Evolutionary conservation across 495 filamentous ascomycete species (phyloP).

Genomic region (Bacidia rubella): DNA sequence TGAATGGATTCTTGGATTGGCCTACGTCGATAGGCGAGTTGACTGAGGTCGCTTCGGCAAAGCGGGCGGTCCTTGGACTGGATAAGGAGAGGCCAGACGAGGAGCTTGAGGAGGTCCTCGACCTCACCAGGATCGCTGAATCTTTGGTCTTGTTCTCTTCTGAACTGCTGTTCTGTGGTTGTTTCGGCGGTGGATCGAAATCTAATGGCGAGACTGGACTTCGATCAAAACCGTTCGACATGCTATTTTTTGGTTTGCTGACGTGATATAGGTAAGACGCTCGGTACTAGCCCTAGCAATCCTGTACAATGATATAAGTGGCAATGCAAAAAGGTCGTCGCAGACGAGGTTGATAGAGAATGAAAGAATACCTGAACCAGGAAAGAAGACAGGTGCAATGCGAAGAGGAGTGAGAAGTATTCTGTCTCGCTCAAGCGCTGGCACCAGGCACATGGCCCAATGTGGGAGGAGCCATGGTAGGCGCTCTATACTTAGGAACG

Average conservation of each 20-base stretch:
- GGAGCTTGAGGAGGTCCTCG: constrained; percentile 31
- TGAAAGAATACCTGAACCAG: constrained; percentile 7
- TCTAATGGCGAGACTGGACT: constrained; percentile 10
- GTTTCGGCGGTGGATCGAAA: neutral
- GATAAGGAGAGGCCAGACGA: constrained; percentile 43
- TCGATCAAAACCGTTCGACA: constrained; percentile 13
- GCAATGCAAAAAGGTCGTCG: constrained; percentile 2
- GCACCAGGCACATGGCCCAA: neutral
- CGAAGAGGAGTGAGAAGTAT: constrained; percentile 3
- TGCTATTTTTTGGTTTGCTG: constrained; percentile 12
- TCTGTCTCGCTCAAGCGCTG: constrained; percentile 2
- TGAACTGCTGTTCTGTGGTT: neutral
- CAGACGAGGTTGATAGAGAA: neutral
- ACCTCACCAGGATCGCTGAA: constrained; percentile 8
- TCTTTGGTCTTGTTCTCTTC: constrained; percentile 13
- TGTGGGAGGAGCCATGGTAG: constrained; percentile 2
- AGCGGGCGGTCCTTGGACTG: constrained; percentile 71
- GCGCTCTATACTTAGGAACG: constrained; percentile 8
- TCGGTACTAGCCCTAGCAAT: neutral
- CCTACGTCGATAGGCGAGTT: constrained; percentile 63
- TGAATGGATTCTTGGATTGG: constrained; percentile 49
- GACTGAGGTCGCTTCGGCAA: constrained; percentile 80
- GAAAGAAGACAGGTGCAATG: neutral
- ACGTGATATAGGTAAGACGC: constrained; percentile 10
- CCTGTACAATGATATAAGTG: neutral